Conservation (phyloP, 768 basidiomycete species). For the Pisolithus microcarpus region DNA sequence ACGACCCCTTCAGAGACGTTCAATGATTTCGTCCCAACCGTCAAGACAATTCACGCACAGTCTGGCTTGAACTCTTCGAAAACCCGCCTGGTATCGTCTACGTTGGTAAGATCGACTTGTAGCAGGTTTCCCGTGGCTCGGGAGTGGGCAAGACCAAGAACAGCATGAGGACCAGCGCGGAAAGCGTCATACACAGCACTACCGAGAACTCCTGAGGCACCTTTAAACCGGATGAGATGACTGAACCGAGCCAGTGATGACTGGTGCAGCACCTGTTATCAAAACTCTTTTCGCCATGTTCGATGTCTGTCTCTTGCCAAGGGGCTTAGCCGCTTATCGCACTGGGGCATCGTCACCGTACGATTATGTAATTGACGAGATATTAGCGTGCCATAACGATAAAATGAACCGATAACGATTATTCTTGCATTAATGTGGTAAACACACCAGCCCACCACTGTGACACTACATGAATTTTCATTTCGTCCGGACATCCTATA, state of each 20-base stretch:
- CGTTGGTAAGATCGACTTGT: conserved; percentile 65
- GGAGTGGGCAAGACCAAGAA: conserved; percentile 68
- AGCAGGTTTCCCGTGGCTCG: conserved; percentile 46
- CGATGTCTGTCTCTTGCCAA: background rate
- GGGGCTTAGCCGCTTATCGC: too few relatives aligned
- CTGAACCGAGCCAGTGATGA: background rate
- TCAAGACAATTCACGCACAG: conserved; percentile 46
- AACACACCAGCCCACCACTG: too few relatives aligned
- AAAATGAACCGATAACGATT: too few relatives aligned
- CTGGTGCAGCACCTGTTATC: conserved; percentile 1
- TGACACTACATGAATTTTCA: too few relatives aligned
- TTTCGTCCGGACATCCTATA: too few relatives aligned
- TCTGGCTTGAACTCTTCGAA: conserved; percentile 57
- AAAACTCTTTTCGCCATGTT: background rate
- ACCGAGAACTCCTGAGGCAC: conserved; percentile 90
- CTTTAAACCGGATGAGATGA: conserved; percentile 31
- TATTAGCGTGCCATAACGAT: too few relatives aligned
- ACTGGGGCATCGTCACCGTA: too few relatives aligned
- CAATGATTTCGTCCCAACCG: conserved; percentile 4
- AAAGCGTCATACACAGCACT: conserved; percentile 70
- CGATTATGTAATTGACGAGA: too few relatives aligned
- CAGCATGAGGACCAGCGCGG: conserved; percentile 34
- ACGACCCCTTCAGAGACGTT: conserved; percentile 56
- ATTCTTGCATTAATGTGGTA: too few relatives aligned
- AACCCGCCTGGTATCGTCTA: conserved; percentile 43